A percentile compares a stretch with the other conserved stretches of the same genome.
Conservation (phyloP, 345 rosid genomes). For the Citrus glauca region DNA sequence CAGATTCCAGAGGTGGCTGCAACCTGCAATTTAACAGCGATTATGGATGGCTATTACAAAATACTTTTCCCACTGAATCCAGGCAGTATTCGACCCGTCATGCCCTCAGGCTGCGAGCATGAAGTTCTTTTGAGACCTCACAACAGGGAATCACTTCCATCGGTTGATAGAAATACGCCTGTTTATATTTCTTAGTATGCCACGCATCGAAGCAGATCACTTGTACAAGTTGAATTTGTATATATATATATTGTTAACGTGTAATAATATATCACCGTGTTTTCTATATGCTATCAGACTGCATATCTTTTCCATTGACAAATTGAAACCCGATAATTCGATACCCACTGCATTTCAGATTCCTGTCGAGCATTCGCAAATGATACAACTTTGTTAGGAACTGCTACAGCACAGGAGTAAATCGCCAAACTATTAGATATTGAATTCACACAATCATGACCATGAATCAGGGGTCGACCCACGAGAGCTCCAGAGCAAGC, state of each 20-base stretch:
- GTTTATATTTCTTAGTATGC: constrained; percentile 5
- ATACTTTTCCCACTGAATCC: constrained; percentile 83
- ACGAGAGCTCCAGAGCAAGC: neutral
- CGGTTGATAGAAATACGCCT: constrained; percentile 17
- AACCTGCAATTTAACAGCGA: constrained; percentile 67
- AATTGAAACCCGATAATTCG: neutral
- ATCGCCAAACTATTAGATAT: too few relatives aligned
- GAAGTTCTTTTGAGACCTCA: constrained; percentile 51
- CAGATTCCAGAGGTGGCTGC: constrained; percentile 79
- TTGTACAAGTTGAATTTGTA: neutral
- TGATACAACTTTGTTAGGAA: too few relatives aligned
- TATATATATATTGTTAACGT: neutral
- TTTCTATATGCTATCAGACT: neutral
- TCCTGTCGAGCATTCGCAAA: too few relatives aligned
- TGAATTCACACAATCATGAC: too few relatives aligned
- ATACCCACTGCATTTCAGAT: too few relatives aligned
- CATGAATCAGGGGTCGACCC: neutral
- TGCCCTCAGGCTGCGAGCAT: constrained; percentile 48
- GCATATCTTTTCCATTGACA: neutral
- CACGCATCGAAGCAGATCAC: neutral
- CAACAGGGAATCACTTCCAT: constrained; percentile 41
- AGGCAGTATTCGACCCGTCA: constrained; percentile 60
- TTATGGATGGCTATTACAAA: constrained; percentile 79
- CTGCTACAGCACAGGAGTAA: too few relatives aligned
- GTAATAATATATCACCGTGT: neutral